Evolutionary conservation across 768 basidiomycete genomes (phyloP), one percentile per base, ranked within the genome.

Genomic region (Boletus rubropictus): DNA sequence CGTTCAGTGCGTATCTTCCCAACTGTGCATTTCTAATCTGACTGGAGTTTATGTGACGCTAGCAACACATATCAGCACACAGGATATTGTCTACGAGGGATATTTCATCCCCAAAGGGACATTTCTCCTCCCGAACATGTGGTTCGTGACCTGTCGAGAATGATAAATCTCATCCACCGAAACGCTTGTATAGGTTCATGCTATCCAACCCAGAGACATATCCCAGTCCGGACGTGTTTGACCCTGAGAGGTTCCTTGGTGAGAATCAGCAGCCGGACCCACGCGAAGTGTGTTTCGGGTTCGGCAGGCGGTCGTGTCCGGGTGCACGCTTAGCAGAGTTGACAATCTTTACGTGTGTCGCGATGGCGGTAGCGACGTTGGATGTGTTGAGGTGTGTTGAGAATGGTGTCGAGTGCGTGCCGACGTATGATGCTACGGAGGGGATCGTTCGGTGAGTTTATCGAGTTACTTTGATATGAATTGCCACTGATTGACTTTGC

Each of bases 51-150:
- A 7, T 17, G 8, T 14, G 12, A 14, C 1, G 1, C 11, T 32
- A 46, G 45, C 10, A 5, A 4, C 7, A 7, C 46, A 44, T 33
- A 31, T 33, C 22, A 27, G 4, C 3, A 21, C 46, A 5, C 17
- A 47, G 3, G 46, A 44, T 2, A 18, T 7, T 2, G 32, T 44
- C 41, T 50, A 53, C 14, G 25, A 56, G 1, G 60, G 55, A 2
- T 51, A 60, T 29, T n/a, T 53, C 0, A 64, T 62, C 1, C 52
- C 62, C 0, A 57, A 64, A 28, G 63, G 60, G 36, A 25, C 47
- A 1, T 11, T 33, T 3, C 20, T 50, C 1, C 2, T 57, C 2
- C 5, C 7, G 2, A 59, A 52, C 5, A n/a, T 39, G 2, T 56
- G 54, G 60, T 60, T 3, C 1, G 49, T 53, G 36, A 2, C 11